Evolutionary conservation across 169 alveolate species (phyloP), one percentile per base, ranked within the genome.

Genomic region (Plasmodium yoelii): DNA sequence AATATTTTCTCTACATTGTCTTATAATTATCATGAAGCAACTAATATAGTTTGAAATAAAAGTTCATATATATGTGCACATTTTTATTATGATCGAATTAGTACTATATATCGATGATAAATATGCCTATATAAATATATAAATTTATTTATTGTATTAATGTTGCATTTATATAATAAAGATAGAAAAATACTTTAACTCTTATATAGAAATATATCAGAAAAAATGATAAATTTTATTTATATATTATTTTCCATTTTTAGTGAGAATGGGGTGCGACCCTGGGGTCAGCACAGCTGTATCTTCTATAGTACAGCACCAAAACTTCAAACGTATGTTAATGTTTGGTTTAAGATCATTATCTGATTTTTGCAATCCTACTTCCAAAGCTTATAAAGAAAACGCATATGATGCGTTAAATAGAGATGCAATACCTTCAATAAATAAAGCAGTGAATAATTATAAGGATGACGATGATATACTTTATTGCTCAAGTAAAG

Each of bases 251-350:
- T 93, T 82, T 61, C 70, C 74, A 39, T 77, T 75, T 69, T 53
- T 94, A 71, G 95, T 95, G 90, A 93, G 94, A 86, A 92, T 97
- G 46, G 92, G 90, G 73, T 95, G 98, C 75, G 98, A 96, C 86
- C 94, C 96, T 72, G 98, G 98, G 55, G 98, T 96, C 47, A 97
- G 97, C 74, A 97, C 97, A 64, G 98, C 98, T 15, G 98, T 96
- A 56, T 92, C 97, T 26, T 95, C 98, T 63, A 95, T 96, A 55
- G 95, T 94, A 55, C 96, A 96, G 68, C 98, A 96, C 90, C 97
- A 96, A 88, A 96, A 96, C 87, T 96, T 96, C 93, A 96, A 96
- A 87, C 96, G 97, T 92, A 96, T 96, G 98, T 91, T 96, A 90
- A 87, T 96, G 90, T 96, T 96, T 92, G 97, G 98, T 3, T 92